Percentiles rank a stretch among this genome's conserved stretches.
phyloP scores from a whole-genome alignment of 805 yeast species.

The Zygoascus biomembranicola region DNA sequence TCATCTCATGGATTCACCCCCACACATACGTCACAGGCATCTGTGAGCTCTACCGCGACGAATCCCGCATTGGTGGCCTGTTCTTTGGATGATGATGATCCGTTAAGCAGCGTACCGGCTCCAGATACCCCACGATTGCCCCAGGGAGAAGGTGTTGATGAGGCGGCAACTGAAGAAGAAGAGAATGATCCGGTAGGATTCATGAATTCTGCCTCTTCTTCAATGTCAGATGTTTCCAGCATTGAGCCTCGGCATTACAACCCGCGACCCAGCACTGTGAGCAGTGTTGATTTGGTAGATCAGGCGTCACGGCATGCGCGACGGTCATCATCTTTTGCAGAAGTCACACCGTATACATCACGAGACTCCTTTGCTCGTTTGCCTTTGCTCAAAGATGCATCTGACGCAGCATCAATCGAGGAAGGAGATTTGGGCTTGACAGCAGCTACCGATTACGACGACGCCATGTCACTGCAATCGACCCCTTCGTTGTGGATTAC shows the following conservation, averaged over 20 bases:
- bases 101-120: background rate
- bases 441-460: slow-evolving; percentile 12
- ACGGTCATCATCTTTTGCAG: background rate
- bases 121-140: background rate
- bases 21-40: background rate
- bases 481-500: slow-evolving; percentile 17
- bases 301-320: slow-evolving; percentile 1
- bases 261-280: slow-evolving; percentile 7
- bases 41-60: background rate
- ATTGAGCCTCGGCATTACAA: background rate
- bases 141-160: background rate
- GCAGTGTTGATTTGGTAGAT: slow-evolving; percentile 16
- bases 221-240: background rate
- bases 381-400: slow-evolving; percentile 1
- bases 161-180: background rate
- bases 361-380: background rate
- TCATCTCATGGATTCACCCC: background rate
- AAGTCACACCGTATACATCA: background rate
- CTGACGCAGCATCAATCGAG: background rate
- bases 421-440: slow-evolving; percentile 14
- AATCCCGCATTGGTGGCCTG: background rate
- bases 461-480: slow-evolving; percentile 14
- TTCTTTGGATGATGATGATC: background rate
- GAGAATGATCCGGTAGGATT: background rate
- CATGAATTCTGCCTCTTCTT: background rate